Evolutionary conservation across 495 filamentous ascomycete species (phyloP).

Genomic region (Tuber magnatum): DNA sequence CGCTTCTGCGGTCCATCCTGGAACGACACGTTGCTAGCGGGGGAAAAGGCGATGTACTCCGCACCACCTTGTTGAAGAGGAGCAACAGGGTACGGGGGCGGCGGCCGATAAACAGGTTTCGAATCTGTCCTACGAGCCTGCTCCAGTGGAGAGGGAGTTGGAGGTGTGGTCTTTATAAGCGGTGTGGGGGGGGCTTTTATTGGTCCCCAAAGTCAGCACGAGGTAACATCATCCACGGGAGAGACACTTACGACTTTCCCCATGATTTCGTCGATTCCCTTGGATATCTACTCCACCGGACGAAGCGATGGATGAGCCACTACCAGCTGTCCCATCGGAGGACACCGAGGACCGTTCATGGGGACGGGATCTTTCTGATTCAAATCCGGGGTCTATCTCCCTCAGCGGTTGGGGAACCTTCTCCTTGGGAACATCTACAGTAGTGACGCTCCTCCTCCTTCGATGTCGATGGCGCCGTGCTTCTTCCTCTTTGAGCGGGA

Average conservation of each 20-base stretch:
- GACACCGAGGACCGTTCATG: background rate
- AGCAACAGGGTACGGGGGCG: slow-evolving; percentile 32
- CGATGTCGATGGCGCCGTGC: background rate
- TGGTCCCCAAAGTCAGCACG: background rate
- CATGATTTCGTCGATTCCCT: slow-evolving; percentile 10
- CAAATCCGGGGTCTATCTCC: background rate
- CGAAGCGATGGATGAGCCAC: slow-evolving; percentile 5
- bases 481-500: slow-evolving; percentile 16
- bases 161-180: slow-evolving; percentile 32
- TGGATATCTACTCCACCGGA: slow-evolving; percentile 29
- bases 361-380: background rate
- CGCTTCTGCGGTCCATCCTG: slow-evolving; percentile 11
- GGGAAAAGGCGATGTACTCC: slow-evolving; percentile 24
- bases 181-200: slow-evolving; percentile 24
- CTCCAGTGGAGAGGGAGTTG: slow-evolving; percentile 35
- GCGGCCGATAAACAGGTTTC: slow-evolving; percentile 10
- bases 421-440: background rate
- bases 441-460: background rate
- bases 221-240: background rate
- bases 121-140: slow-evolving; percentile 30
- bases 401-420: background rate
- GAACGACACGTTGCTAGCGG: slow-evolving; percentile 4
- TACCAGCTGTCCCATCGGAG: background rate
- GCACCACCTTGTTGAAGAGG: slow-evolving; percentile 15
- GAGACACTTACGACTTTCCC: slow-evolving; percentile 18